Base-by-base conservation (phyloP, 257 asterid species). In the Lithospermum erythrorhizon region DNA sequence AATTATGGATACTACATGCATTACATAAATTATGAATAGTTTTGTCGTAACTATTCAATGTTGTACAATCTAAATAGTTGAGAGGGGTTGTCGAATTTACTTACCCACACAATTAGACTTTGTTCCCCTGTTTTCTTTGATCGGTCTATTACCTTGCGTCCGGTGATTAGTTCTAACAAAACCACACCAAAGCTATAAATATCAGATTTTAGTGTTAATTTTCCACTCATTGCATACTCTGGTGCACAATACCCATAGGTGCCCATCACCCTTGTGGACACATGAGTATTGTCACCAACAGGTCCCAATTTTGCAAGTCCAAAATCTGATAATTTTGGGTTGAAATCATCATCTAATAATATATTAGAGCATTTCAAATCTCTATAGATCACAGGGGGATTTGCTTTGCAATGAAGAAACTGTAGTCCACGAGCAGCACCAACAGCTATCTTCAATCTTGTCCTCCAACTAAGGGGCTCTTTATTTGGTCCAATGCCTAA, bases 251-350 rank as follows among this genome's bases (percentile, higher is more conserved):
- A 89, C 29, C 97, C 97, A 13, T 82, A 84, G 45, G 97, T 89
- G 23, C 97, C 97, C 97, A 89, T 87, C 23, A 89, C 95, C 21
- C 95, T 82, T 1, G 97, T 89, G n/a, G 95, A 87, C 56, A 89
- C 97, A 23, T 89, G 97, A 41, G 94, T 82, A 21, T 87, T 84
- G 65, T 87, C 97, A 0, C 97, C 97, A 22, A 89, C 90, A 0
- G 95, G 95, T 11, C 97, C 97, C 14, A 89, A 75, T 68, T 87
- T 89, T 21, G 97, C 97, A 2, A 89, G 93, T 2, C 97, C 97
- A 17, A 87, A 89, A 82, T 89, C 97, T 0, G 95, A 89, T 21
- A 89, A 82, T 82, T 83, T 89, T 5, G 82, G 86, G 15, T 81
- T 84, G 81, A 84, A 89, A 61, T 84, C 93, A 2, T 81, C 45